Base-by-base conservation (phyloP, 345 rosid species). In the Citrus sinensis region DNA sequence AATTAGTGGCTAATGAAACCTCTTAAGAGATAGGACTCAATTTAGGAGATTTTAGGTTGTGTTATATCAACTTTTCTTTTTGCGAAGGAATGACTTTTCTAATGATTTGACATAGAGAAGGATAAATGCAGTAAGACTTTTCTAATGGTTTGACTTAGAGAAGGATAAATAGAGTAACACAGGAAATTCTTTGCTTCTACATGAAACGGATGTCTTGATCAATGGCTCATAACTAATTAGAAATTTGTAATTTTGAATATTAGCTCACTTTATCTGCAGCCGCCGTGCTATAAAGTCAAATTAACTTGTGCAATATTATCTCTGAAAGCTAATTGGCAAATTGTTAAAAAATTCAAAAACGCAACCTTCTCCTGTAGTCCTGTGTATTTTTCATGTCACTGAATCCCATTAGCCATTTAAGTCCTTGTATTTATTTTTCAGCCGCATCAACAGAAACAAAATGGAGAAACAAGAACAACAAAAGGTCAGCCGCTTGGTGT, bases 401-500 rank as follows among this genome's bases (percentile, higher is more conserved):
- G n/a, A 16, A 46, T 49, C 60, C 39, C 27, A 9, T 32, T 32
- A 9, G 30, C 64, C 64, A 72, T 32, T 56, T 25, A 55, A 72
- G 29, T 56, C 64, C 30, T 19, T 19, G 4, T 39, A 54, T 67
- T 22, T 11, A 67, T 39, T 40, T 9, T 22, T 11, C 42, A 65
- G 40, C 13, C 11, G 8, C 40, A 30, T 51, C 14, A 49, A 30
- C 24, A n/a, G 46, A 34, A 58, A 72, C 24, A 35, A 27, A 72
- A 72, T 58, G 76, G 76, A 32, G 29, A 34, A 10, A 34, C 46
- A 10, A 32, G 20, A 27, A 30, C 17, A 61, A 60, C 40, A 20
- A 40, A 74, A 22, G 46, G 30, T 16, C 30, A 39, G 75, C 11
- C 77, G 78, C 10, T 20, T 86, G 77, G 86, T 84, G 81, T 27